Evolutionary conservation across 441 rosid species (phyloP).

Genomic region (Iberis amara): DNA sequence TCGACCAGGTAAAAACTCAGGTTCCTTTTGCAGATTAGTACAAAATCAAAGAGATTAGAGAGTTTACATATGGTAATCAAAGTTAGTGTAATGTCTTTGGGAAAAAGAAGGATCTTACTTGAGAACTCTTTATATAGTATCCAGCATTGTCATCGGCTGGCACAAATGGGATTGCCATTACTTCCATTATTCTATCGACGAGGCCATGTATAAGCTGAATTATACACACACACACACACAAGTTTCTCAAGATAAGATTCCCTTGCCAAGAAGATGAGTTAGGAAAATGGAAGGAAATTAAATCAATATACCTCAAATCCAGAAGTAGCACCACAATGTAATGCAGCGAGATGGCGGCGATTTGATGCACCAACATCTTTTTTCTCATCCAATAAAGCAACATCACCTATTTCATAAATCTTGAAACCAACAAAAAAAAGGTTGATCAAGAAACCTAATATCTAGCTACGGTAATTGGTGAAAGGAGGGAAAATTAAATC

Average conservation of each 20-base stretch:
- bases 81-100: not conserved
- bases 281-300: not conserved
- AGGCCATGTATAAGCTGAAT: constrained; percentile 85
- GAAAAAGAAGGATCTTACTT: constrained; percentile 40
- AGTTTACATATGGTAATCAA: not conserved
- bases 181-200: constrained; percentile 89
- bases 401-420: constrained; percentile 85
- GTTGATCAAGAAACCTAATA: not conserved
- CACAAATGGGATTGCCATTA: constrained; percentile 61
- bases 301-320: constrained; percentile 81
- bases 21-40: constrained; percentile 46
- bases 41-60: not conserved
- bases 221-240: not conserved
- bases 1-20: constrained; percentile 76
- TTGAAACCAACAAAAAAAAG: constrained; percentile 25
- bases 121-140: constrained; percentile 53
- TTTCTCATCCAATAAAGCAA: constrained; percentile 50
- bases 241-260: constrained; percentile 3
- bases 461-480: not conserved
- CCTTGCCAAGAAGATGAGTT: not conserved
- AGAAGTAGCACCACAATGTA: constrained; percentile 84
- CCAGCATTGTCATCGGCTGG: constrained; percentile 46
- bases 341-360: constrained; percentile 63
- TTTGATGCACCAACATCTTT: constrained; percentile 85
- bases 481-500: not conserved